A percentile compares a stretch with the other conserved stretches of the same genome.
These are phyloP conservation scores for Vinca minor DNA, from an alignment of 257 asterid species.

Conservation along the genomic window DNA sequence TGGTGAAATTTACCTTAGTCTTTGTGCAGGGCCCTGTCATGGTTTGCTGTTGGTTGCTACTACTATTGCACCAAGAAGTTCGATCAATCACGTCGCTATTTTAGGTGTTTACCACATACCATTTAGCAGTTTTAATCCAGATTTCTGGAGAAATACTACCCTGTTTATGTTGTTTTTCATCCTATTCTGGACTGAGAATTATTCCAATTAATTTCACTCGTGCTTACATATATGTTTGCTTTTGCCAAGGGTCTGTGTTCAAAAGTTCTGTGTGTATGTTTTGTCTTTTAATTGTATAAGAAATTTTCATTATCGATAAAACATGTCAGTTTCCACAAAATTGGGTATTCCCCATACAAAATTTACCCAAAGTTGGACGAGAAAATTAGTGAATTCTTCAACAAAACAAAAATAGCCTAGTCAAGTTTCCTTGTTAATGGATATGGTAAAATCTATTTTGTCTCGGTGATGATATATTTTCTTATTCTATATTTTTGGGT, in stretches of 20 bases:
- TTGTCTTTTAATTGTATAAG: neutral
- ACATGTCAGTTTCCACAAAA: neutral
- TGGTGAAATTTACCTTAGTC: no score
- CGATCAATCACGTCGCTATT: slow-evolving; percentile 92
- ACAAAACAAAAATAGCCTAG: neutral
- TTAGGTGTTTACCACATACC: slow-evolving; percentile 44
- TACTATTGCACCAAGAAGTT: slow-evolving; percentile 85
- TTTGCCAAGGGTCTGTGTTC: neutral
- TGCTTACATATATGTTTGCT: no score
- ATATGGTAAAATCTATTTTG: neutral
- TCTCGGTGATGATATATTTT: neutral
- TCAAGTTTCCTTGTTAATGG: neutral
- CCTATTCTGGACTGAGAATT: neutral
- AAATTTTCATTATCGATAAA: neutral
- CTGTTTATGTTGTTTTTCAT: neutral
- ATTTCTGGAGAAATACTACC: neutral
- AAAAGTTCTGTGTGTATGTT: neutral
- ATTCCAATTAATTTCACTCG: neutral
- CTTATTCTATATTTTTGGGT: neutral
- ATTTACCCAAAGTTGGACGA: neutral
- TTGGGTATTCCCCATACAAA: neutral
- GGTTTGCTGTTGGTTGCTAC: slow-evolving; percentile 99
- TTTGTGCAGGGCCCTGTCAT: slow-evolving; percentile 76
- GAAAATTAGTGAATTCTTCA: neutral
- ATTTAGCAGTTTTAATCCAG: neutral